A percentile compares a stretch with the other conserved stretches of the same genome.
phyloP scores from a whole-genome alignment of 129 eudicot genomes.

The Apium graveolens region DNA sequence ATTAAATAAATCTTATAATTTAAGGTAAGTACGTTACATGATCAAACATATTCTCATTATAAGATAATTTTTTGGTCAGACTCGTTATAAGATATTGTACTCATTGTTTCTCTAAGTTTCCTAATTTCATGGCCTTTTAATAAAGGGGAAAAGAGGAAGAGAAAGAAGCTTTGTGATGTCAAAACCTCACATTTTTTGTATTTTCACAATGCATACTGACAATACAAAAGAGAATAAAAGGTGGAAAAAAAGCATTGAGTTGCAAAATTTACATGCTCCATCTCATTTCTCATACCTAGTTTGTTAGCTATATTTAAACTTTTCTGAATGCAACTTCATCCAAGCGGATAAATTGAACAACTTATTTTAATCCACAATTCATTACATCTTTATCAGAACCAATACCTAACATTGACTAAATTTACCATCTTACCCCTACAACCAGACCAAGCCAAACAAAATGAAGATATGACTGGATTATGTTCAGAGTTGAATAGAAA shows the following conservation, averaged over 20 bases:
- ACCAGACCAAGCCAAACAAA: neutral
- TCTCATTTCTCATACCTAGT: slow-evolving; percentile 1
- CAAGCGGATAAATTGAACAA: neutral
- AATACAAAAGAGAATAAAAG: neutral
- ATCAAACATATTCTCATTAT: no score
- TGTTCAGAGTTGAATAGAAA: neutral
- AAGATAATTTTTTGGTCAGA: no score
- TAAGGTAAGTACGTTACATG: no score
- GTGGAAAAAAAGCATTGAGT: neutral
- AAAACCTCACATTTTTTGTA: neutral
- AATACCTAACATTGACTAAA: neutral
- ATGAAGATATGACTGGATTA: neutral
- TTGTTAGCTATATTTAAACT: neutral
- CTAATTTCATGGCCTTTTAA: neutral
- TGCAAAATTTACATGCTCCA: neutral
- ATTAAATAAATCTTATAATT: no score
- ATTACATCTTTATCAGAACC: neutral
- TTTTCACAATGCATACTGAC: neutral
- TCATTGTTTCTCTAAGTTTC: neutral
- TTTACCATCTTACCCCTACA: neutral
- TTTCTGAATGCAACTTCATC: neutral
- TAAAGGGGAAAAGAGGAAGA: neutral
- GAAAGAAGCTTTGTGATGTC: neutral
- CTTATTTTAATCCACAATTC: neutral
- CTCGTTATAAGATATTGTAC: neutral